These are phyloP conservation scores for Exophiala xenobiotica DNA, from an alignment of 2,329 filamentous ascomycete genomes.

Conservation along the genomic window DNA sequence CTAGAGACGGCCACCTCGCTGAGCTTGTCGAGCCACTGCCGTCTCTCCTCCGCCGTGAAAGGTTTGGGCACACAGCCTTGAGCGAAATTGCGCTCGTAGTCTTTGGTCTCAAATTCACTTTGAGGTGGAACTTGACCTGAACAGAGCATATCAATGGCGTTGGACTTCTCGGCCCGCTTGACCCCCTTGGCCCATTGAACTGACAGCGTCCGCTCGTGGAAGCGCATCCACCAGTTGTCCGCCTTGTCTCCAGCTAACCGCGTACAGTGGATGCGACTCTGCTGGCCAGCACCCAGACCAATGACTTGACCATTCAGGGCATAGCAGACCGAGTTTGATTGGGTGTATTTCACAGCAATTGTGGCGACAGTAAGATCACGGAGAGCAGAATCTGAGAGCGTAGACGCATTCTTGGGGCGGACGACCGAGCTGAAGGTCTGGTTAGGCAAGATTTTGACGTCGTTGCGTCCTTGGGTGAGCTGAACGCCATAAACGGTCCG, in stretches of 20 bases:
- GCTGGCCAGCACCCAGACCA: constrained; percentile 92
- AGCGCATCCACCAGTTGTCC: constrained; percentile 99
- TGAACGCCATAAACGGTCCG: constrained; percentile 88
- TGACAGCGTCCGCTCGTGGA: constrained; percentile 81
- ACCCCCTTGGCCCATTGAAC: constrained; percentile 98
- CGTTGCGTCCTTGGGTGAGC: constrained; percentile 88
- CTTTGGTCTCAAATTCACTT: constrained; percentile 76
- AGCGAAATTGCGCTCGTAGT: constrained; percentile 87
- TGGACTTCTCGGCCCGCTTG: constrained; percentile 96
- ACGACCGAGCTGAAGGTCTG: constrained; percentile 81
- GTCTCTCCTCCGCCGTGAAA: constrained; percentile 81
- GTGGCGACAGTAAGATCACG: constrained; percentile 92
- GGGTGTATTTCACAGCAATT: constrained; percentile 96
- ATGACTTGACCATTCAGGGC: constrained; percentile 90
- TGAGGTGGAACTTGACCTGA: constrained; percentile 78
- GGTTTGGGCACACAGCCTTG: constrained; percentile 67
- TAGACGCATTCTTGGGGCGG: constrained; percentile 73
- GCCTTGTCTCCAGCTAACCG: constrained; percentile 96
- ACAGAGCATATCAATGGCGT: constrained; percentile 93
- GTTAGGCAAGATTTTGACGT: constrained; percentile 77
- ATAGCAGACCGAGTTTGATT: constrained; percentile 99
- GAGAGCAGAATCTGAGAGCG: constrained; percentile 75
- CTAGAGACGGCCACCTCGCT: constrained; percentile 76
- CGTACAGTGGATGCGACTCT: constrained; percentile 98
- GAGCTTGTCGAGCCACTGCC: constrained; percentile 81